Percentiles rank a stretch among this genome's conserved stretches.
These are phyloP conservation scores for Aspergillus japonicus DNA, from an alignment of 2,329 filamentous ascomycete genomes.

Conservation along the genomic window DNA sequence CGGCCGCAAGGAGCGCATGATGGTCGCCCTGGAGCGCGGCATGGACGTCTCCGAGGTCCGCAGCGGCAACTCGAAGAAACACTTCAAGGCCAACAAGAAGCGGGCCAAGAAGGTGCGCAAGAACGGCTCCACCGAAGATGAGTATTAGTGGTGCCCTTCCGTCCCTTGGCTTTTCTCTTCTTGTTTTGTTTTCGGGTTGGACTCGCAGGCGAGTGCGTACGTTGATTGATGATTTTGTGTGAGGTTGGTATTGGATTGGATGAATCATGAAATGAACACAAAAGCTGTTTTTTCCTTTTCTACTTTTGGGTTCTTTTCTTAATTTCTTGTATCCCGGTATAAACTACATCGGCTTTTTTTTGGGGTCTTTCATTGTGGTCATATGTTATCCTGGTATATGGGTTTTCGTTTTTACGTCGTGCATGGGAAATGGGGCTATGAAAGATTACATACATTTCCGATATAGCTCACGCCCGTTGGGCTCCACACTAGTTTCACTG, in stretches of 20 bases:
- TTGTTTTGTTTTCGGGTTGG: background rate
- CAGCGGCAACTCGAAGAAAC: constrained; percentile 73
- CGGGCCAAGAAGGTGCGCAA: constrained; percentile 35
- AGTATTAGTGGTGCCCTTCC: constrained; percentile 13
- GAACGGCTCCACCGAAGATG: constrained; percentile 31
- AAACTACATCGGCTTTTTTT: constrained; percentile 1
- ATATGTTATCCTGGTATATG: constrained; percentile 9
- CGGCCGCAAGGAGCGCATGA: constrained; percentile 74
- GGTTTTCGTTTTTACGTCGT: constrained; percentile 1
- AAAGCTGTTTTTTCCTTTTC: no score
- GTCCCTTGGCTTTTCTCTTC: background rate
- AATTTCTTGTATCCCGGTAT: constrained; percentile 6
- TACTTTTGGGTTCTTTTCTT: background rate
- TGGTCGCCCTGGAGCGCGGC: constrained; percentile 80
- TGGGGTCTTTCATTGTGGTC: constrained; percentile 9
- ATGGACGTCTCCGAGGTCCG: constrained; percentile 76
- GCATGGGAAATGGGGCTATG: background rate
- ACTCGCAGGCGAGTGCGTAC: constrained; percentile 22
- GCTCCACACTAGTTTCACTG: no score
- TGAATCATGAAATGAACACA: no score
- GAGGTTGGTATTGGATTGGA: no score
- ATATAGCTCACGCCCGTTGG: background rate
- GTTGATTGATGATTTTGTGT: background rate
- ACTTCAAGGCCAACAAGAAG: constrained; percentile 52
- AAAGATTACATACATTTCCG: no score